Conservation (phyloP, 2,329 filamentous ascomycete species). For the Achaetomium macrosporum region DNA sequence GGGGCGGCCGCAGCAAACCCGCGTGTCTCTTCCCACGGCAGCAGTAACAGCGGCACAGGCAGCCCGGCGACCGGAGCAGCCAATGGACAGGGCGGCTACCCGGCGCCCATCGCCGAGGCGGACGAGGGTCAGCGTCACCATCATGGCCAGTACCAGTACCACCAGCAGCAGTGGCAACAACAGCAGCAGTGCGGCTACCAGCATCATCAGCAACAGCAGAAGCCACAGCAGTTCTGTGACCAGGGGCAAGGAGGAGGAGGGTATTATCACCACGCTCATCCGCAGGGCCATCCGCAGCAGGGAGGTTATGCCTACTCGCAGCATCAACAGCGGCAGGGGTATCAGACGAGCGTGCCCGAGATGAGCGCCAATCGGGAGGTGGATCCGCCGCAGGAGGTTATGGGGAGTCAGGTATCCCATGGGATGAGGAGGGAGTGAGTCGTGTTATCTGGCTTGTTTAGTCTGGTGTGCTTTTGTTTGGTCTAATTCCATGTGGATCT, state of each 20-base stretch:
- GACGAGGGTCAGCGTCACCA: conserved; percentile 14
- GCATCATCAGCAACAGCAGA: conserved; percentile 9
- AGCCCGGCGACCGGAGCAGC: conserved; percentile 1
- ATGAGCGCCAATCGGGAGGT: conserved; percentile 14
- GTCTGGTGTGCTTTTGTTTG: not conserved
- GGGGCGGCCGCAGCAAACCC: not conserved
- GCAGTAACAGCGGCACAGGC: not conserved
- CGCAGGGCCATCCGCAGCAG: not conserved
- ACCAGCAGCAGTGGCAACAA: conserved; percentile 6
- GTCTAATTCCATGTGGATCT: no score
- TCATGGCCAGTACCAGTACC: not conserved
- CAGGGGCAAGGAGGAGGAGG: not conserved
- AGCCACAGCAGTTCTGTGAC: conserved; percentile 1
- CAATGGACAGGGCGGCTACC: not conserved
- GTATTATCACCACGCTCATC: not conserved
- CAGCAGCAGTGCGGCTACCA: conserved; percentile 3
- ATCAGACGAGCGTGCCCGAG: conserved; percentile 4
- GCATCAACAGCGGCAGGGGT: not conserved
- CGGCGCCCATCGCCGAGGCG: conserved; percentile 19
- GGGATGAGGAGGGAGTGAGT: not conserved
- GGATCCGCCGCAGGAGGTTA: conserved; percentile 16
- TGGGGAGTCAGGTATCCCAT: conserved; percentile 6
- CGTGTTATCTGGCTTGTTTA: not conserved
- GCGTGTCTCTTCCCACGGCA: conserved; percentile 1
- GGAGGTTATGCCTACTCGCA: not conserved